A percentile compares a stretch with the other conserved stretches of the same genome.
These are phyloP conservation scores for Tirmania nivea DNA, from an alignment of 495 filamentous ascomycete species.

Conservation along the genomic window DNA sequence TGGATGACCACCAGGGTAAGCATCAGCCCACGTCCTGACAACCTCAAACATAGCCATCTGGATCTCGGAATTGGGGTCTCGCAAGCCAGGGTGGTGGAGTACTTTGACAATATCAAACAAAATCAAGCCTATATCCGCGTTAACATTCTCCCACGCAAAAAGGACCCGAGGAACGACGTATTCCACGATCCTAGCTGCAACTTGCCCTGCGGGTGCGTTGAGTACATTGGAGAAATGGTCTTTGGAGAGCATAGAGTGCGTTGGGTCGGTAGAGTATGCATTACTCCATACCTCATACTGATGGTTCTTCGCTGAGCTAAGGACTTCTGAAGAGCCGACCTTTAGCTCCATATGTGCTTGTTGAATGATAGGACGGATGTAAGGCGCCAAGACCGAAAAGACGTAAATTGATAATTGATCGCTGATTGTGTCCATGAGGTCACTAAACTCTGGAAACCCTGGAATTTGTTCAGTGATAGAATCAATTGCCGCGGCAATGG, in stretches of 20 bases:
- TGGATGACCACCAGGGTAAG: conserved; percentile 37
- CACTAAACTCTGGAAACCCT: conserved; percentile 39
- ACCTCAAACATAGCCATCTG: conserved; percentile 71
- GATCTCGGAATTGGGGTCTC: conserved; percentile 48
- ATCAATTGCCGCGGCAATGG: conserved; percentile 51
- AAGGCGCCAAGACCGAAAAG: conserved; percentile 71
- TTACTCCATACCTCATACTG: conserved; percentile 87
- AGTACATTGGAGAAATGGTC: conserved; percentile 90
- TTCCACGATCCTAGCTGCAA: conserved; percentile 56
- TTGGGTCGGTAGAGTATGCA: conserved; percentile 66
- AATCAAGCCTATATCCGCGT: conserved; percentile 56
- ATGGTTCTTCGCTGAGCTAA: conserved; percentile 57
- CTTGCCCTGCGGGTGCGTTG: conserved; percentile 65
- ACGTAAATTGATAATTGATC: conserved; percentile 82
- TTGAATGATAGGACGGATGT: conserved; percentile 77
- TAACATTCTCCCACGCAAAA: conserved; percentile 74
- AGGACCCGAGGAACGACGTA: conserved; percentile 72
- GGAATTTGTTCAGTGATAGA: conserved; percentile 49
- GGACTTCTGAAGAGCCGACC: conserved; percentile 55
- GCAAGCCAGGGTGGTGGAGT: conserved; percentile 75
- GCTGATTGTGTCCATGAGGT: conserved; percentile 68
- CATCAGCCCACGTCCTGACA: conserved; percentile 53
- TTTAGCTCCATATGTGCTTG: conserved; percentile 62
- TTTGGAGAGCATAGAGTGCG: conserved; percentile 84
- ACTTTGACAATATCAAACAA: conserved; percentile 50